Conservation (phyloP, 2,329 filamentous ascomycete genomes). For the Aspergillus vadensis region DNA sequence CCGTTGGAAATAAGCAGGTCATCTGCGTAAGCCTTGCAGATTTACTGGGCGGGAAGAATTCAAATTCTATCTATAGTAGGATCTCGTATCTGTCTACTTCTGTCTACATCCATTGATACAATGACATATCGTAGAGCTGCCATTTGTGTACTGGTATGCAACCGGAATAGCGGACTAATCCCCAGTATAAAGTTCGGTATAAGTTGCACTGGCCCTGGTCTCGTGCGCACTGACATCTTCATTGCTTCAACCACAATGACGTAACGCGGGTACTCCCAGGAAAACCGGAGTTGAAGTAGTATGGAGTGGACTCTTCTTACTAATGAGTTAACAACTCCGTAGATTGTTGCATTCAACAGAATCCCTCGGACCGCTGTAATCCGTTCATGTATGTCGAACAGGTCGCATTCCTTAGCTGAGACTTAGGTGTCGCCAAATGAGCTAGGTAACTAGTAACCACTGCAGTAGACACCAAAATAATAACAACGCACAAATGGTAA, state of each 20-base stretch:
- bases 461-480: neutral
- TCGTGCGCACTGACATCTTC: constrained; percentile 11
- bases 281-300: neutral
- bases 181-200: neutral
- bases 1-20: constrained; percentile 1
- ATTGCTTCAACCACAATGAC: constrained; percentile 7
- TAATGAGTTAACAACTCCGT: no score
- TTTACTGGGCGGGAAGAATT: neutral
- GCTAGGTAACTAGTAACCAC: no score
- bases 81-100: neutral
- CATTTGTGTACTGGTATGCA: neutral
- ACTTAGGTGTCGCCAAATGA: neutral
- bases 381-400: neutral
- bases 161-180: neutral
- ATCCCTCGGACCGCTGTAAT: constrained; percentile 3
- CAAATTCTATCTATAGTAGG: neutral
- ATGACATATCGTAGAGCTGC: neutral
- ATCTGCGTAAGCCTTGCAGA: neutral
- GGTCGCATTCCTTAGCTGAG: neutral
- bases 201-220: constrained; percentile 1
- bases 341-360: neutral
- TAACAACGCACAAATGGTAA: neutral
- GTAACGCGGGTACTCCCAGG: neutral
- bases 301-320: no score
- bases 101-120: no score